Base-by-base conservation (phyloP, 2,329 filamentous ascomycete genomes). In the Phaeosphaeria sp. region DNA sequence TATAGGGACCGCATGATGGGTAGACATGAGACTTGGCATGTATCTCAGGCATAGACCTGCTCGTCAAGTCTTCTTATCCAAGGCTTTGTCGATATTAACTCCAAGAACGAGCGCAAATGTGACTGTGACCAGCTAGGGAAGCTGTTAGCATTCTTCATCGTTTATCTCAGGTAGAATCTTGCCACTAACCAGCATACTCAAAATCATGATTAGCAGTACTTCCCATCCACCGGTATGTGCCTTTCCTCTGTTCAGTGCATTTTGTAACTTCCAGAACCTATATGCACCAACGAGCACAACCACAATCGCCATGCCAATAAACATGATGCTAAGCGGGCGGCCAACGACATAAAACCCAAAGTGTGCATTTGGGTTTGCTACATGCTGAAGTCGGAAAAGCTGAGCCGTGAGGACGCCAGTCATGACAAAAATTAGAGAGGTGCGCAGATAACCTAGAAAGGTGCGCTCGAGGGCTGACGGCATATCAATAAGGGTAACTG, bases 361-460 rank as follows among this genome's bases (percentile, higher is more conserved):
- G 11, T 78, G 74, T 2, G 75, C 73, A 39, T 78, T 65, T 1
- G 77, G 78, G 17, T 76, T 67, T 9, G 79, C 69, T 23, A 80
- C 71, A 27, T 86, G 80, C 67, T 89, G 83, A 3, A 89, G 79
- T 20, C 84, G 81, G 66, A 90, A 91, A 7, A 92, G 82, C 69
- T 92, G 90, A 0, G 89, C 86, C 25, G 89, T 83, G 2, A 86
- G 66, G 2, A 89, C 85, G 18, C 89, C 89, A 20, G 87, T 78
- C 77, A 91, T 88, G 15, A 89, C 87, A 41, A 92, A 80, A n/a
- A 85, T 82, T 39, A 90, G 77, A 0, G 88, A 90, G 1, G 89
- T 92, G 20, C 90, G 85, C 27, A 92, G 82, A 73, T 92, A 92
- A 27, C 84, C 88, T 18, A 93, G 84, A 70, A 89, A 93, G 18